Base-by-base conservation (phyloP, 345 rosid species). In the Camelina hispida region DNA sequence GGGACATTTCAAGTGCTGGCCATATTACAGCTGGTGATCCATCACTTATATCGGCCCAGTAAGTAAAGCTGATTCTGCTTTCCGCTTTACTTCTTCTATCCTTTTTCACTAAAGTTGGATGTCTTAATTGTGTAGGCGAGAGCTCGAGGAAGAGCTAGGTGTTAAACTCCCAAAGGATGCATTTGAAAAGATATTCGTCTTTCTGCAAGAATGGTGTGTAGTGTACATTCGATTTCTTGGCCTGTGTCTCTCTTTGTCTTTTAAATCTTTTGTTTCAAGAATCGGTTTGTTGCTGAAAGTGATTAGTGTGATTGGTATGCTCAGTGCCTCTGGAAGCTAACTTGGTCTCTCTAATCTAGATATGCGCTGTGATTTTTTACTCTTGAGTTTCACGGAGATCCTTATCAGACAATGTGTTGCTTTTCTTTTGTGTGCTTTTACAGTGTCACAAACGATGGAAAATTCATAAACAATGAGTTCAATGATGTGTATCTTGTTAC, bases 1-100 rank as follows among this genome's bases (percentile, higher is more conserved):
- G 97, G 98, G 97, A 94, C 77, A 86, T 89, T 71, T 93, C 98
- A 23, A 88, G 98, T 76, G 98, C 98, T 69, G 97, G 98, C n/a
- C 96, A 94, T 80, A 85, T 94, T 2, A 84, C 95, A 73, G 96
- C 98, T 14, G 94, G 93, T 58, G 94, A 85, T 81, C 81, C 98
- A 1, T 87, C 97, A 0, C 87, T 94, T 62, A 14, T 86, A 17
- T 73, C 97, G 1, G 97, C 97, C 0, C 91, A 85, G 97, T 94
- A 59, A 80, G 80, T 64, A 0, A 60, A 48, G 25, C 66, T 9
- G 11, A 52, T 60, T 47, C 65, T 64, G 46, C 47, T 2, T 59
- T 67, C 3, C 1, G 9, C 48, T 56, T 56, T 79, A 23, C 32
- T 51, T 40, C 15, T 47, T 44, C 7, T 14, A 3, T 57, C 67